phyloP scores from a whole-genome alignment of 148 eudicot genomes.

The Dianthus caryophyllus region DNA sequence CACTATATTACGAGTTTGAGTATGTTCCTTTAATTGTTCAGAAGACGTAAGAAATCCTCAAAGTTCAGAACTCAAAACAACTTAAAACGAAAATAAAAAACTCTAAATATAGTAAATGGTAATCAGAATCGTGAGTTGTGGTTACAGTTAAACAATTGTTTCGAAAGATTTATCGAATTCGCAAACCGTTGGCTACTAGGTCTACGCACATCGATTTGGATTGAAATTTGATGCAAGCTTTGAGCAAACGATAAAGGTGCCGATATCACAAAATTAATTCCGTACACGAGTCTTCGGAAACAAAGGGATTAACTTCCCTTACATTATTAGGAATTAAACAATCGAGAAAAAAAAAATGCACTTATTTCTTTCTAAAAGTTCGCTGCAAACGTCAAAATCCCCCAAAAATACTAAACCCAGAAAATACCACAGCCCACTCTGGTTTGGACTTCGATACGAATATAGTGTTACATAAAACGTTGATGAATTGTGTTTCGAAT shows the following conservation, averaged over 20 bases:
- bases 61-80: too few relatives aligned
- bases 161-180: too few relatives aligned
- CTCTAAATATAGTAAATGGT: too few relatives aligned
- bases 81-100: too few relatives aligned
- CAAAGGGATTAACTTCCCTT: slow-evolving; percentile 6
- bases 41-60: too few relatives aligned
- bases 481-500: slow-evolving; percentile 20
- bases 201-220: too few relatives aligned
- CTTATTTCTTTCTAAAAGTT: slow-evolving; percentile 3
- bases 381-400: slow-evolving; percentile 2
- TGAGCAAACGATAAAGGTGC: not conserved
- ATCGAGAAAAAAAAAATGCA: not conserved
- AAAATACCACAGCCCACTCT: slow-evolving; percentile 15
- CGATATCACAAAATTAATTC: not conserved
- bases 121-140: too few relatives aligned
- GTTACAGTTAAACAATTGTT: too few relatives aligned
- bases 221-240: too few relatives aligned
- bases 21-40: too few relatives aligned
- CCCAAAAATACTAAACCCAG: slow-evolving; percentile 17
- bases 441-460: slow-evolving; percentile 6
- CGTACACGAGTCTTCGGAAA: not conserved
- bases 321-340: slow-evolving; percentile 22
- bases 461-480: slow-evolving; percentile 6
- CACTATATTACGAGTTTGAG: too few relatives aligned
- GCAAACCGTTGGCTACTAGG: too few relatives aligned